Evolutionary conservation across 1,284 basidiomycete species (phyloP), one percentile per base, ranked within the genome.

Genomic region (Ganoderma leucocontextum): DNA sequence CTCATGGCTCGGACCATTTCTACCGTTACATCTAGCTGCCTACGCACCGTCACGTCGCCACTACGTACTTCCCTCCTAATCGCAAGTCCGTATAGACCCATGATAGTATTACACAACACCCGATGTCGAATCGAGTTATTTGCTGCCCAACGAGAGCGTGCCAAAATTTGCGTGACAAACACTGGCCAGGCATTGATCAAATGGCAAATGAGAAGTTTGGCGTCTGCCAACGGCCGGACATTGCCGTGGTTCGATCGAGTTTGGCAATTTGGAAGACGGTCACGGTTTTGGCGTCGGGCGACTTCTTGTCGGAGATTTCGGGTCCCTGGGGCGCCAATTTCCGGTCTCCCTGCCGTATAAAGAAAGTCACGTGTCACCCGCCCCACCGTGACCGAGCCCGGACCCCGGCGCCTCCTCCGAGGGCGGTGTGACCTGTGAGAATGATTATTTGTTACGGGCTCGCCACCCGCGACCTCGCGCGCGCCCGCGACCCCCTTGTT

Each of bases 31-130:
- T 52, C 59, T 63, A 61, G 58, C 65, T 61, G 57, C 67, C 33
- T 38, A 42, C 58, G 39, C 42, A 63, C 60, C 63, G 52, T 38
- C 47, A 39, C 49, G 53, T 65, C 41, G 57, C 35, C 58, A 49
- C 33, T 65, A 71, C 64, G 3, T 66, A 66, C 19, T 63, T 42
- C 35, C 65, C 67, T 61, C 65, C 58, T 72, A 72, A 69, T 72
- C 42, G 65, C 70, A 67, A 53, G 42, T 36, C 59, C 59, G 53
- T 63, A 61, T 67, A 72, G 70, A 69, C 61, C 61, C 53, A 66
- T n/a, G 38, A 55, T 66, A 64, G 62, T 70, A 66, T 58, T 57
- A 55, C 39, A 58, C 35, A 13, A 36, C 55, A n/a, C 55, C 55
- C 53, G 47, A 47, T 42, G 60, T 65, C 17, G 63, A 63, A 65